A percentile compares a stretch with the other conserved stretches of the same genome.
Evolutionary conservation across 2,329 filamentous ascomycete genomes (phyloP).

Genomic region (Venturia oleaginea): DNA sequence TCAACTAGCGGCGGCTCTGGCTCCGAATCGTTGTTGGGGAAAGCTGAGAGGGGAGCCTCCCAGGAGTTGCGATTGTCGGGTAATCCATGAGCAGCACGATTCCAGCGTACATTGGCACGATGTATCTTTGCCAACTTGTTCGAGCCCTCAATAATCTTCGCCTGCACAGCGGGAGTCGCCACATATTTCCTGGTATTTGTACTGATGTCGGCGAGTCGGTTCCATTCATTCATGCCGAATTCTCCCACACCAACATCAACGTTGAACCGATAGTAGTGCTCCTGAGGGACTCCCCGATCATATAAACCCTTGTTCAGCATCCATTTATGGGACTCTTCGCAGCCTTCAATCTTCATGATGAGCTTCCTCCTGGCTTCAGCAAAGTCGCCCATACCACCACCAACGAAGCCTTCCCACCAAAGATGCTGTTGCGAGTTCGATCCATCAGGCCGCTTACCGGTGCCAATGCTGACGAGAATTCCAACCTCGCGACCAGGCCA

Average conservation of each 20-base stretch:
- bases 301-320: constrained; percentile 74
- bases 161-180: constrained; percentile 60
- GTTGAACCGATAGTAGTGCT: constrained; percentile 94
- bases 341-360: constrained; percentile 89
- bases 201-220: constrained; percentile 86
- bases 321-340: constrained; percentile 78
- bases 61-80: constrained; percentile 17
- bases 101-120: constrained; percentile 61
- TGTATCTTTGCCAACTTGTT: constrained; percentile 77
- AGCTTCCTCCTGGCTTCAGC: constrained; percentile 78
- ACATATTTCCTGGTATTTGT: constrained; percentile 84
- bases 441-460: constrained; percentile 71
- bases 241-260: constrained; percentile 94
- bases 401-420: constrained; percentile 86
- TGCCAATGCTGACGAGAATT: constrained; percentile 89
- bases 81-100: constrained; percentile 35
- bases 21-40: constrained; percentile 26
- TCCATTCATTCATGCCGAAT: constrained; percentile 99
- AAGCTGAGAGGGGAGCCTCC: not conserved
- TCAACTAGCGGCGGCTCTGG: constrained; percentile 38
- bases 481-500: constrained; percentile 92
- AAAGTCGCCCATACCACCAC: constrained; percentile 67
- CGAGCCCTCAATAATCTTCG: constrained; percentile 66
- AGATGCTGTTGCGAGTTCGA: constrained; percentile 59
- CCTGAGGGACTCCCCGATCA: constrained; percentile 69